Evolutionary conservation across 148 eudicot genomes (phyloP), one percentile per base, ranked within the genome.

Genomic region (Camellia japonica): DNA sequence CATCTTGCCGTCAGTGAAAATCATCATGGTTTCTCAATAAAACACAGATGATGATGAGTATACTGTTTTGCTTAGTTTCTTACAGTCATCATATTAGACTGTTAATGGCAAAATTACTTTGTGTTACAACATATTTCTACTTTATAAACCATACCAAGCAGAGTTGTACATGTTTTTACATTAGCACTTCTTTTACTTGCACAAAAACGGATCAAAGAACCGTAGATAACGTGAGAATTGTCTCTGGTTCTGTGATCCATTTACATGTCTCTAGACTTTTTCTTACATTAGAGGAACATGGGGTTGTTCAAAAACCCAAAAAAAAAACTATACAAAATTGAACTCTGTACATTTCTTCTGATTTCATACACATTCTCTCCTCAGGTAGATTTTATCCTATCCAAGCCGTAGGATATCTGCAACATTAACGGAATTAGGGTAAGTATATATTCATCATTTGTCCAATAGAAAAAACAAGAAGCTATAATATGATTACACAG

Each of bases 331-430:
- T 6, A 71, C 73, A 77, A 79, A 79, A 44, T 61, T 71, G 80
- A 75, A 61, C 56, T 76, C 68, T 75, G 49, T 70, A 70, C 66
- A 83, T 73, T 2, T 70, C 20, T 54, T 16, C n/a, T 63, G 67
- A n/a, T 20, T 78, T 54, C 67, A 14, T 38, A 15, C 9, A 23
- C 41, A 55, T 23, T 78, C 70, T 65, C 77, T 69, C 16, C 80
- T 88, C 82, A 93, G 16, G 91, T 74, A 12, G 90, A 81, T 81
- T 91, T 93, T 67, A 91, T 55, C 85, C 85, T 89, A 43, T 90
- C 97, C 81, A 93, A 64, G 42, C 88, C 87, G 68, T 83, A 88
- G 0, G 75, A 65, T 74, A 65, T 83, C 97, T 93, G 90, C 80
- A 90, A 64, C 3, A 81, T 38, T 23, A 71, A 54, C 59, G 13